These are phyloP conservation scores for Boletellus sp. DNA, from an alignment of 768 basidiomycete genomes.

Conservation along the genomic window DNA sequence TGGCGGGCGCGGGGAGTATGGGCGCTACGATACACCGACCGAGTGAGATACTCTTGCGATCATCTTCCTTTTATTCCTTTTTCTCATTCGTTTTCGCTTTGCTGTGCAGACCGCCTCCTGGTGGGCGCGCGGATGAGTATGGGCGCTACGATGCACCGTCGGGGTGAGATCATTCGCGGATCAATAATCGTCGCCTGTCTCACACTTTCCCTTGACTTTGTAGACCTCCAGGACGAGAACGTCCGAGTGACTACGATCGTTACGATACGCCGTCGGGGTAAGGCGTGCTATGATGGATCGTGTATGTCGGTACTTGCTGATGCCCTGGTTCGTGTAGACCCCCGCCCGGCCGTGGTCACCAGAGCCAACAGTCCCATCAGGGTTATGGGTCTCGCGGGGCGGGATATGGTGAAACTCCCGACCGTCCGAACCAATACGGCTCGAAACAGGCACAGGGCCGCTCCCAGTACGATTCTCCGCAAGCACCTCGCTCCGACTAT, in stretches of 20 bases:
- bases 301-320: neutral
- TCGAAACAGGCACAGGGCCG: constrained; percentile 6
- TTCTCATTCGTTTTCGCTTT: neutral
- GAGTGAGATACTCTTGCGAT: constrained; percentile 10
- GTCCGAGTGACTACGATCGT: neutral
- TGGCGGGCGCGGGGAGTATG: neutral
- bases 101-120: neutral
- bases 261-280: constrained; percentile 15
- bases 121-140: neutral
- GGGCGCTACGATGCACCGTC: constrained; percentile 4
- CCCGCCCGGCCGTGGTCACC: constrained; percentile 6
- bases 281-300: neutral
- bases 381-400: constrained; percentile 4
- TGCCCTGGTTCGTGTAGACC: constrained; percentile 1
- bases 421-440: constrained; percentile 13
- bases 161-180: constrained; percentile 17
- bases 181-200: too few relatives aligned
- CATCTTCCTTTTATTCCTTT: neutral
- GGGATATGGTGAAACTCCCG: constrained; percentile 2
- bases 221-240: too few relatives aligned
- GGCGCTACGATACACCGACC: constrained; percentile 3
- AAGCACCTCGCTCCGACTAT: constrained; percentile 1
- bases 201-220: too few relatives aligned
- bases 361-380: constrained; percentile 1
- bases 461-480: constrained; percentile 6